These are phyloP conservation scores for Colletotrichum sp. DNA, from an alignment of 2,329 filamentous ascomycete species.

Conservation along the genomic window DNA sequence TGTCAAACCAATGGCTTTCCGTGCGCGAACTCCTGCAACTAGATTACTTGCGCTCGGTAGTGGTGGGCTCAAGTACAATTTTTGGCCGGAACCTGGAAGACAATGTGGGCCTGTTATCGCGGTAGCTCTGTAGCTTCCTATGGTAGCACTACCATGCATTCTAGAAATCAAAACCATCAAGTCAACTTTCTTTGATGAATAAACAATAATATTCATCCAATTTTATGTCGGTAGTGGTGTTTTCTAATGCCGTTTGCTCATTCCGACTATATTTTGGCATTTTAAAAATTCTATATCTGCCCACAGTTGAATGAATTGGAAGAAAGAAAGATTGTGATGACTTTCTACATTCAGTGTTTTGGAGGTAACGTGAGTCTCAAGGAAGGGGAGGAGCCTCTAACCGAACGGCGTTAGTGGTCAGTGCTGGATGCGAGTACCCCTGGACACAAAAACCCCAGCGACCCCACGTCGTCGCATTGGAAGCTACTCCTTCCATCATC, in stretches of 20 bases:
- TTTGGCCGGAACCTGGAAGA: background rate
- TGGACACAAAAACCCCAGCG: background rate
- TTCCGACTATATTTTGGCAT: no score
- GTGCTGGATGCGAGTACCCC: background rate
- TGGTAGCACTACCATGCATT: background rate
- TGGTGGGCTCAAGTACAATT: background rate
- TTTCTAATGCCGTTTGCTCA: background rate
- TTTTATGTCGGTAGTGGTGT: rapidly evolving
- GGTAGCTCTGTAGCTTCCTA: background rate
- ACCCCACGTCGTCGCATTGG: background rate
- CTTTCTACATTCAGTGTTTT: background rate
- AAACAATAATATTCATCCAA: background rate
- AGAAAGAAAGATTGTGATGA: background rate
- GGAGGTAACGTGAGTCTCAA: background rate
- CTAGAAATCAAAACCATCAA: background rate
- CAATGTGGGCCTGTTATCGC: background rate
- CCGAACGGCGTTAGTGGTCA: background rate
- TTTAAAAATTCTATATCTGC: rapidly evolving
- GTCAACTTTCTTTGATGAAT: background rate
- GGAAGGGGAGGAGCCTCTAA: background rate
- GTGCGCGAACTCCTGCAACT: background rate
- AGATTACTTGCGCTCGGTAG: background rate
- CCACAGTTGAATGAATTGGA: rapidly evolving
- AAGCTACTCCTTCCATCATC: background rate
- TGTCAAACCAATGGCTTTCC: background rate